Conservation (phyloP, 2,329 filamentous ascomycete genomes). For the Metarhizium robertsii region DNA sequence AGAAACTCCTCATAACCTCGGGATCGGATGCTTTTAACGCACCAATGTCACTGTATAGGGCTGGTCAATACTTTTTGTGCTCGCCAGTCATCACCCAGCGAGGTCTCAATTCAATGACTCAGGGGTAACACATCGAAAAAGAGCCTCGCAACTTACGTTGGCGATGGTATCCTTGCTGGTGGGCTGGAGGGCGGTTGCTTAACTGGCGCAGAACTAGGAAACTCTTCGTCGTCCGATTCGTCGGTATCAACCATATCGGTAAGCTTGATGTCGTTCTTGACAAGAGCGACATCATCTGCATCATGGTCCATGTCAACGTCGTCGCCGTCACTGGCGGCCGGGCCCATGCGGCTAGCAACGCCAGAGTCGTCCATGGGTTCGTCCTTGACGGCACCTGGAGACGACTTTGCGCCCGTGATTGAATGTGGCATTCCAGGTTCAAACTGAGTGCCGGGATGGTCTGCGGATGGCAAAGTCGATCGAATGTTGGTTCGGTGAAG, state of each 20-base stretch:
- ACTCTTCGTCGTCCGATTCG: slow-evolving; percentile 54
- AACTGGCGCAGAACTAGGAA: slow-evolving; percentile 39
- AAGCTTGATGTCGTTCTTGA: slow-evolving; percentile 40
- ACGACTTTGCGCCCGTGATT: slow-evolving; percentile 19
- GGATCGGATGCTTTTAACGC: slow-evolving; percentile 55
- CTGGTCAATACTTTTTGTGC: not conserved
- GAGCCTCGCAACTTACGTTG: slow-evolving; percentile 26
- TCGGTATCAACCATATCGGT: slow-evolving; percentile 50
- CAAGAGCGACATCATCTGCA: slow-evolving; percentile 15
- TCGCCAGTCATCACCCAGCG: no score
- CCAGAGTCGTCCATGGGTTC: slow-evolving; percentile 26
- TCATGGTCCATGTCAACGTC: slow-evolving; percentile 35
- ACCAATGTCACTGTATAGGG: slow-evolving; percentile 19
- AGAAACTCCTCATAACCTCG: slow-evolving; percentile 86
- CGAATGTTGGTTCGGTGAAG: not conserved
- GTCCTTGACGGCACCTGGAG: slow-evolving; percentile 20
- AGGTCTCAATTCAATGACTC: no score
- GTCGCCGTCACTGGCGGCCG: slow-evolving; percentile 20
- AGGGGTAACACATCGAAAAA: no score
- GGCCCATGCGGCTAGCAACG: slow-evolving; percentile 17
- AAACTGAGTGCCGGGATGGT: not conserved
- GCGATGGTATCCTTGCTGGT: slow-evolving; percentile 31
- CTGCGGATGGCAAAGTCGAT: not conserved
- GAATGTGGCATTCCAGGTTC: slow-evolving; percentile 35
- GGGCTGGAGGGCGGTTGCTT: slow-evolving; percentile 30